phyloP scores from a whole-genome alignment of 2,329 filamentous ascomycete species.

The Dichotomopilus funicola region DNA sequence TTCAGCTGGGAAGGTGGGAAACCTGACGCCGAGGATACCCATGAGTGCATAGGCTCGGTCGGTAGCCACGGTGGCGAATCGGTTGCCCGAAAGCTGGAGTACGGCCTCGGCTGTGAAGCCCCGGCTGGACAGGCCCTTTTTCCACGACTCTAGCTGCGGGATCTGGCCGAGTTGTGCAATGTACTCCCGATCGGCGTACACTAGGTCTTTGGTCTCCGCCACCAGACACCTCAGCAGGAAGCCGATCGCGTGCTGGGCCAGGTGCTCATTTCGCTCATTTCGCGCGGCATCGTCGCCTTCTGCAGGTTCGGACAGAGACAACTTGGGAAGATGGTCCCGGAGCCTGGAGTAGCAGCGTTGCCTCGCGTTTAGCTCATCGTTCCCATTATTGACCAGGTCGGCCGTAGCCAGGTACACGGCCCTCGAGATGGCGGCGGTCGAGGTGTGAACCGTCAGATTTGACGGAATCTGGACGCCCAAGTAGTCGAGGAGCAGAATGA shows the following conservation, averaged over 20 bases:
- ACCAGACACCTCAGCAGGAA: conserved; percentile 23
- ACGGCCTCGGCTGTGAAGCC: conserved; percentile 25
- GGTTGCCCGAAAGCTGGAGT: conserved; percentile 24
- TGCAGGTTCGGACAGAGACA: too few relatives aligned
- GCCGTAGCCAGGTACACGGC: conserved; percentile 21
- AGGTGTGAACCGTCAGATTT: conserved; percentile 21
- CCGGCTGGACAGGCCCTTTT: conserved; percentile 19
- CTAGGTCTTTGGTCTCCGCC: conserved; percentile 17
- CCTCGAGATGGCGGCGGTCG: conserved; percentile 21
- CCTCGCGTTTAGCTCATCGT: background rate
- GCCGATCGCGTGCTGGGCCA: conserved; percentile 20
- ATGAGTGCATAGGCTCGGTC: conserved; percentile 30
- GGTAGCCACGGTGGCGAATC: conserved; percentile 24
- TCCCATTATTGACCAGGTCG: conserved; percentile 2
- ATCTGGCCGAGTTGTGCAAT: conserved; percentile 25
- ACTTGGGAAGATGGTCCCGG: background rate
- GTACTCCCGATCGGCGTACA: conserved; percentile 22
- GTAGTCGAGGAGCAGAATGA: conserved; percentile 21
- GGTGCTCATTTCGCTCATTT: background rate
- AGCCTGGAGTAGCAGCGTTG: background rate
- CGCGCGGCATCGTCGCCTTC: too few relatives aligned
- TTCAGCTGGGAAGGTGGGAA: conserved; percentile 28
- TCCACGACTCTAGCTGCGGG: conserved; percentile 20
- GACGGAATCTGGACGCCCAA: conserved; percentile 22
- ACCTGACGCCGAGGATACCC: conserved; percentile 29